These are phyloP conservation scores for Physaria fendleri DNA, from an alignment of 345 rosid species.

Conservation along the genomic window DNA sequence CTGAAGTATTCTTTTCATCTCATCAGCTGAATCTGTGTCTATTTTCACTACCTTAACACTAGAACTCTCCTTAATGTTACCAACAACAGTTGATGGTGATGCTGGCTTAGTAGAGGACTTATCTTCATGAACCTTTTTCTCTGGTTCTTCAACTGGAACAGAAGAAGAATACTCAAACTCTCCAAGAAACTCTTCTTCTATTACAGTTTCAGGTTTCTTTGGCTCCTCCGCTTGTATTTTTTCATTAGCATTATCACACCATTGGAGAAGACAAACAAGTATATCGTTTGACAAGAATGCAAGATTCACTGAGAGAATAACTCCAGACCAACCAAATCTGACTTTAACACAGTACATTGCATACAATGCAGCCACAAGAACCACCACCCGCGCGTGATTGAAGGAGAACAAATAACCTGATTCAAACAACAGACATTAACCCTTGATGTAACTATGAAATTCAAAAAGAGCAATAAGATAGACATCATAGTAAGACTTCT, in stretches of 20 bases:
- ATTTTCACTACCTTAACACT: constrained; percentile 42
- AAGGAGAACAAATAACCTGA: constrained; percentile 90
- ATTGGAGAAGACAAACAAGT: constrained; percentile 56
- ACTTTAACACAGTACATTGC: constrained; percentile 79
- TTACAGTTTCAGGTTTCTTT: constrained; percentile 47
- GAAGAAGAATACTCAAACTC: constrained; percentile 48
- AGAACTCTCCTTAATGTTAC: constrained; percentile 41
- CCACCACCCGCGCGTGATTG: constrained; percentile 79
- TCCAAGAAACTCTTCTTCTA: constrained; percentile 58
- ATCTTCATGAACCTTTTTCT: constrained; percentile 44
- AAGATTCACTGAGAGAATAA: constrained; percentile 72
- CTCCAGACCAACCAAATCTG: constrained; percentile 93
- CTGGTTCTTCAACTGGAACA: constrained; percentile 46
- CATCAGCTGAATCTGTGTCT: constrained; percentile 57
- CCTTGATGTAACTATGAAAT: not conserved
- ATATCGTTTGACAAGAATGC: constrained; percentile 81
- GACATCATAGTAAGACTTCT: not conserved
- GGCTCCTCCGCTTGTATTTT: constrained; percentile 49
- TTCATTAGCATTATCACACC: constrained; percentile 71
- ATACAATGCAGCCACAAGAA: constrained; percentile 63
- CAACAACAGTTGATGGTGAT: constrained; percentile 43
- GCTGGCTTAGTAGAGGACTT: constrained; percentile 59
- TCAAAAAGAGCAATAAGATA: not conserved
- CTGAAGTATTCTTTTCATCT: constrained; percentile 79
- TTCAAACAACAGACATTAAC: constrained; percentile 13